phyloP scores from a whole-genome alignment of 352 stramenopile species.

The Blastocystis sp. region DNA sequence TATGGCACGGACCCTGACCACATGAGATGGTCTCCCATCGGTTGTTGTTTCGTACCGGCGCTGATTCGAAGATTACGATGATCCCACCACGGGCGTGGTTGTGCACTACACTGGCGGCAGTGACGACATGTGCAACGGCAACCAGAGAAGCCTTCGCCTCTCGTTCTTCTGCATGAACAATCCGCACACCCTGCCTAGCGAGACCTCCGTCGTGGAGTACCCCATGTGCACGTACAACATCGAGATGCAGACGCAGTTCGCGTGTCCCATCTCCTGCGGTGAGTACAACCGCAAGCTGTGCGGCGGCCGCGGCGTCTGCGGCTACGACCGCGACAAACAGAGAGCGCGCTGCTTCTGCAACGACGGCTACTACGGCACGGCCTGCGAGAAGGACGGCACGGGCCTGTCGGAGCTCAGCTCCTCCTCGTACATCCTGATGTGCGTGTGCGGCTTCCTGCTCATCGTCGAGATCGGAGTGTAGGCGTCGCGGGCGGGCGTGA shows the following conservation, averaged over 20 bases:
- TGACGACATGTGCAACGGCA: neutral
- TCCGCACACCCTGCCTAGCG: conserved; percentile 29
- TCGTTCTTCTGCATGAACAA: conserved; percentile 26
- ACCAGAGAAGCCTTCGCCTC: conserved; percentile 14
- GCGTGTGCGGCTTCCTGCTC: conserved; percentile 53
- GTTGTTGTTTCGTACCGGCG: neutral
- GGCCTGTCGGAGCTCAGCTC: neutral
- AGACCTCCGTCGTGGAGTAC: conserved; percentile 48
- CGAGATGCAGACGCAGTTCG: conserved; percentile 56
- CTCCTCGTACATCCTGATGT: conserved; percentile 38
- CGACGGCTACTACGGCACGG: conserved; percentile 60
- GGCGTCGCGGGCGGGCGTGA: neutral
- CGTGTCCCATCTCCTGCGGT: conserved; percentile 59
- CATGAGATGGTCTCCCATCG: conserved; percentile 36
- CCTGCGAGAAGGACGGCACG: conserved; percentile 42
- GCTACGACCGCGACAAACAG: conserved; percentile 45
- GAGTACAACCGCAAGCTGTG: conserved; percentile 65
- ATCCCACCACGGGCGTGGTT: conserved; percentile 53
- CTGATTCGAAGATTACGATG: conserved; percentile 50
- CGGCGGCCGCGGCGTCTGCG: conserved; percentile 60
- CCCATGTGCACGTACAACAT: conserved; percentile 60
- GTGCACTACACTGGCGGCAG: conserved; percentile 36
- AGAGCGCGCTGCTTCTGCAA: conserved; percentile 69
- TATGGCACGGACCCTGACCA: neutral
- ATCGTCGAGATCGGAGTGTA: conserved; percentile 70